Conservation (phyloP, 192 early-diverging fungal species). For the Coemansia sp. region DNA sequence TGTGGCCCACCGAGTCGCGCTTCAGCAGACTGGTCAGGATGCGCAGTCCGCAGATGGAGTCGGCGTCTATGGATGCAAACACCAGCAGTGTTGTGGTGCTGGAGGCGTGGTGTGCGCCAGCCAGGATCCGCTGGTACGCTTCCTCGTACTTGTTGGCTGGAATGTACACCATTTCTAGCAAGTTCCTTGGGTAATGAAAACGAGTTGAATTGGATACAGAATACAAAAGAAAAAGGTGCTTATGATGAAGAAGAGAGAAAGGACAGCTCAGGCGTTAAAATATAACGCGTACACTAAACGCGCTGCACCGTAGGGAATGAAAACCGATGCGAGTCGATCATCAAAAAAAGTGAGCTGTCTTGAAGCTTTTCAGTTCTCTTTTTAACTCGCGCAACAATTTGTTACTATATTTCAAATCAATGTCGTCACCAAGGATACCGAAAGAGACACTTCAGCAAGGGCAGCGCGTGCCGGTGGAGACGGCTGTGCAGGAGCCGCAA, state of each 20-base stretch:
- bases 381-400: no score
- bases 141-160: slow-evolving; percentile 52
- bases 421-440: background rate
- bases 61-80: slow-evolving; percentile 76
- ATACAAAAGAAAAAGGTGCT: no score
- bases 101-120: slow-evolving; percentile 19
- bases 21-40: slow-evolving; percentile 78
- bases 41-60: slow-evolving; percentile 78
- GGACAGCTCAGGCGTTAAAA: no score
- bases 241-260: no score
- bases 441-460: background rate
- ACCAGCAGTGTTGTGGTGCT: slow-evolving; percentile 59
- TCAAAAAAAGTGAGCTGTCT: no score
- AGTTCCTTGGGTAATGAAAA: no score
- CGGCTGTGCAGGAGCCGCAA: slow-evolving; percentile 3
- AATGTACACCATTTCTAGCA: slow-evolving; percentile 61
- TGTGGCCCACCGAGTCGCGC: slow-evolving; percentile 77
- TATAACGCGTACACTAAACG: no score
- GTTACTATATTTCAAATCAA: background rate
- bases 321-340: no score
- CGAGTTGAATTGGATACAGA: no score
- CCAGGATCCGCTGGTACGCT: slow-evolving; percentile 58
- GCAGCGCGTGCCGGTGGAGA: slow-evolving; percentile 31
- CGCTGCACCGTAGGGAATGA: no score
- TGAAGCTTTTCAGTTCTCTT: no score